These are phyloP conservation scores for Moniliella sp. DNA, from an alignment of 1,284 basidiomycete genomes.

Conservation along the genomic window DNA sequence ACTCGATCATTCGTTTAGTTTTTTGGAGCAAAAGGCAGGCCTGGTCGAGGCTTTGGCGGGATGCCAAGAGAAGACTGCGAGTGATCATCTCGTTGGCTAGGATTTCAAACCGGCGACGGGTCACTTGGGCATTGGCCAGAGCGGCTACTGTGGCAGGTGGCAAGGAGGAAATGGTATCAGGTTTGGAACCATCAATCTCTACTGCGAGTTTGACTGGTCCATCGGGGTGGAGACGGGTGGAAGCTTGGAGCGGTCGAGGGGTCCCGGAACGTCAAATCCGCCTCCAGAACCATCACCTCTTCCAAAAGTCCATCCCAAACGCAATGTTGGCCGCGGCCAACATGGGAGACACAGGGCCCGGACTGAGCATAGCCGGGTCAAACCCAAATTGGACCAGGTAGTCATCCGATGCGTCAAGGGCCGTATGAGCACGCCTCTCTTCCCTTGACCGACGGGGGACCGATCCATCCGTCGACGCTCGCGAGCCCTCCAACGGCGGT, in stretches of 20 bases:
- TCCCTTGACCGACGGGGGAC: no score
- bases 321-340: no score
- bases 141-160: constrained; percentile 11
- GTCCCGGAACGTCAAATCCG: constrained; percentile 19
- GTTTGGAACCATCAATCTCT: constrained; percentile 16
- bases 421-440: no score
- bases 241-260: constrained; percentile 12
- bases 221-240: constrained; percentile 4
- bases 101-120: constrained; percentile 19
- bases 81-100: constrained; percentile 27
- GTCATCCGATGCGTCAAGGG: no score
- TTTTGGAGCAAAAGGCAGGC: constrained; percentile 18
- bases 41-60: constrained; percentile 17
- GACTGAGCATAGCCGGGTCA: no score
- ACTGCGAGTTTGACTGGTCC: constrained; percentile 16
- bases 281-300: constrained; percentile 22
- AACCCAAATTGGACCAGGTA: no score
- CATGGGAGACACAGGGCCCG: no score
- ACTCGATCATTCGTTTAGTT: constrained; percentile 24
- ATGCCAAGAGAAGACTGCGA: constrained; percentile 18
- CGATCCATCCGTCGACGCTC: no score
- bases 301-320: no score
- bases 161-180: constrained; percentile 15
- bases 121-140: constrained; percentile 19
- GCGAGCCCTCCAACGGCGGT: no score